Base-by-base conservation (phyloP, 2,329 filamentous ascomycete species). In the Diaporthe sp. region DNA sequence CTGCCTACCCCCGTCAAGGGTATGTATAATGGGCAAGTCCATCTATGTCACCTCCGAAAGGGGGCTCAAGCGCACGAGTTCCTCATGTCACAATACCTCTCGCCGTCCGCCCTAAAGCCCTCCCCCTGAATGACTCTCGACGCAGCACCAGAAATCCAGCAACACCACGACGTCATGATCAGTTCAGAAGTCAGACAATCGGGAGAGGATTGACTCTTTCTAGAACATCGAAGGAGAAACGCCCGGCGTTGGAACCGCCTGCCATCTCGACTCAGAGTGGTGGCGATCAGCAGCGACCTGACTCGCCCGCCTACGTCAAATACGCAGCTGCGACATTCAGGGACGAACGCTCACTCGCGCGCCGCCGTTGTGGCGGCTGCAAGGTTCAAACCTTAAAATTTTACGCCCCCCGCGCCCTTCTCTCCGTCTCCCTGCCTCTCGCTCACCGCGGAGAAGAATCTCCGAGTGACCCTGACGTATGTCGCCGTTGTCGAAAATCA, bases 91-190 rank as follows among this genome's bases (percentile, higher is more conserved):
- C 20, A 12, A 55, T 70, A 70, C 65, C 51, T 44, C 37, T 6
- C 13, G 0, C 65, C 34, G 31, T n/a, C 28, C 12, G 4, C 20
- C 31, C 31, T 31, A 1, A 1, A 31, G 31, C 31, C 20, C 44
- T 34, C 1, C 22, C 20, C 22, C 22, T 13, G 20, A 13, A 47
- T n/a, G 34, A 61, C 20, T 39, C 57, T 61, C 22, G 10, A 22
- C 31, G 31, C 65, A 42, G 34, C 61, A 34, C 61, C 61, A 34
- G 7, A 25, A 17, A 2, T 37, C 49, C 31, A 42, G 49, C 34
- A 70, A 55, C 47, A 53, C 47, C 65, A 20, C 65, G 47, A 70
- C 65, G 65, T 70, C 65, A 70, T 70, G 34, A 70, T 70, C 49
- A 55, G 65, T 55, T 17, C 65, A 70, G 49, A 68, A 53, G 28